Percentiles rank a stretch among this genome's conserved stretches.
These are phyloP conservation scores for Ogataea pilisensis DNA, from an alignment of 805 yeast genomes.

Conservation along the genomic window DNA sequence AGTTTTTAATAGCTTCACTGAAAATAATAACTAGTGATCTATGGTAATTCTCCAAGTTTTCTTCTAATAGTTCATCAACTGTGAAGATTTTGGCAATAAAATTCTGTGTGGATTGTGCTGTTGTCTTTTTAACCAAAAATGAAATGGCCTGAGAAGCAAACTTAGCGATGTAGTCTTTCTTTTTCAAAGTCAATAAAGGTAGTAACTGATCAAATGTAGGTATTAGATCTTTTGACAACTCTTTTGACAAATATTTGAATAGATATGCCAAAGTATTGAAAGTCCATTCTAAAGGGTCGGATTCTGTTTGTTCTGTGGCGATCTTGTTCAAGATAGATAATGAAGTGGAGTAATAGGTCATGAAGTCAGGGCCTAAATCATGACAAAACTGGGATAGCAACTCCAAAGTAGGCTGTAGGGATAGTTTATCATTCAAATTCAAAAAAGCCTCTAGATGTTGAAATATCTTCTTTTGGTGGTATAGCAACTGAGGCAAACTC, in stretches of 20 bases:
- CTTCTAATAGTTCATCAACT: conserved; percentile 27
- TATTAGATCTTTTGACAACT: conserved; percentile 54
- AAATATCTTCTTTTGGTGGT: conserved; percentile 63
- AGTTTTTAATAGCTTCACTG: conserved; percentile 70
- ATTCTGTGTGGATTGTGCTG: conserved; percentile 38
- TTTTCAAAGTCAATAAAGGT: conserved; percentile 57
- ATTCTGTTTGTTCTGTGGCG: conserved; percentile 45
- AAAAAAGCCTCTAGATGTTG: conserved; percentile 37
- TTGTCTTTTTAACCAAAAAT: conserved; percentile 70
- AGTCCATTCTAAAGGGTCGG: conserved; percentile 72
- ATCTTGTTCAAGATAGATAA: conserved; percentile 48
- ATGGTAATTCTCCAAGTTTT: conserved; percentile 42
- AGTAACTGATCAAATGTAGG: conserved; percentile 65
- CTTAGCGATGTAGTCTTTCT: conserved; percentile 62
- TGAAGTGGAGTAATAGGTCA: conserved; percentile 54
- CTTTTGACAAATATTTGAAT: conserved; percentile 78
- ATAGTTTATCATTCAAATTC: conserved; percentile 55
- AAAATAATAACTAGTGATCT: conserved; percentile 57
- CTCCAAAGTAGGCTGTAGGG: conserved; percentile 80
- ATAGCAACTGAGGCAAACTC: conserved; percentile 76
- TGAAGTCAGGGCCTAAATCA: conserved; percentile 88
- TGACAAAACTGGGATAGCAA: conserved; percentile 80
- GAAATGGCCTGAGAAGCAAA: conserved; percentile 91
- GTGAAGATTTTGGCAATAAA: conserved; percentile 42
- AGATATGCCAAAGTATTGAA: conserved; percentile 83